Percentiles rank a stretch among this genome's conserved stretches.
These are phyloP conservation scores for Lipomyces starkeyi DNA, from an alignment of 805 yeast species.

Conservation along the genomic window DNA sequence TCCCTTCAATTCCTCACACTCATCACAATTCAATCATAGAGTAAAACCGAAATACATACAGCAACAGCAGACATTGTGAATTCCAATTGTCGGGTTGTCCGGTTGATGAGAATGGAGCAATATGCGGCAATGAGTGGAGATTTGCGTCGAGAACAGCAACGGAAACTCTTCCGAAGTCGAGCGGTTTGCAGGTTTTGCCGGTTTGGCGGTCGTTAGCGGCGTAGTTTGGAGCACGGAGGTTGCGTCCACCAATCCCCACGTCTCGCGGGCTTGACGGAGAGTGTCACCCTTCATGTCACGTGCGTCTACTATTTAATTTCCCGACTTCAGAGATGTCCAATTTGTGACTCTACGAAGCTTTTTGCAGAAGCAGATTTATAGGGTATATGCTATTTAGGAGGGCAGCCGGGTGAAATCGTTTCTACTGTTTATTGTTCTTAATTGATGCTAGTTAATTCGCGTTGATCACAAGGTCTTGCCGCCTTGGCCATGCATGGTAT, in stretches of 20 bases:
- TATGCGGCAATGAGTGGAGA: not conserved
- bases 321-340: too few species aligned
- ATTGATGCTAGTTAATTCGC: too few species aligned
- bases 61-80: constrained; percentile 8
- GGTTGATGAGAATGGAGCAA: not conserved
- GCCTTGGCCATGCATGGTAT: too few species aligned
- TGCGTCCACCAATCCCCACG: not conserved
- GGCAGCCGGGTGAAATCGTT: too few species aligned
- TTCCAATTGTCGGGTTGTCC: constrained; percentile 3
- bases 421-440: too few species aligned
- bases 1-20: not conserved
- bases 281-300: not conserved
- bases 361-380: too few species aligned
- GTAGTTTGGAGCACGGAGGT: not conserved
- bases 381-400: too few species aligned
- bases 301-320: not conserved
- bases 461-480: too few species aligned
- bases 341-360: too few species aligned
- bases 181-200: not conserved
- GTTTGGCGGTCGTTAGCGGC: not conserved
- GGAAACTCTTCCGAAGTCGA: not conserved
- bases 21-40: not conserved
- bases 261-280: not conserved
- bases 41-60: not conserved
- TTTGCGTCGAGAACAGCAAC: not conserved